Evolutionary conservation across 148 eudicot genomes (phyloP), one percentile per base, ranked within the genome.

Genomic region (Bassia scoparia): DNA sequence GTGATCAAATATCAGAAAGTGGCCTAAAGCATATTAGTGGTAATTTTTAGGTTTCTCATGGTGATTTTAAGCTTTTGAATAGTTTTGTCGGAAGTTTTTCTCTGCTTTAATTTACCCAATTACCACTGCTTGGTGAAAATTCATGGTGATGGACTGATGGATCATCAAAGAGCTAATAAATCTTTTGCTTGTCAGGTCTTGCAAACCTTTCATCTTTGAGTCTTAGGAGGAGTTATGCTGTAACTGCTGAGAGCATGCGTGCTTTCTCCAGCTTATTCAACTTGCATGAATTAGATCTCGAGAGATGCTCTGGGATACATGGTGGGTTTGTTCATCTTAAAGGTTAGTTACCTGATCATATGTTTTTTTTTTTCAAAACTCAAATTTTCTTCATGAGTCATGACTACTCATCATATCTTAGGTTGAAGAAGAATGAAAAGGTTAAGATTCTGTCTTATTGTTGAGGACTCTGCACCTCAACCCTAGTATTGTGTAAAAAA

Each of bases 301-400:
- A 92, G 79, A 89, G 92, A 78, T 92, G 97, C 74, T 76, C 90
- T 26, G 85, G 80, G 37, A 84, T 89, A 69, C 87, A 86, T 78
- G 97, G 97, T 54, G 97, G 92, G 46, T 86, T 92, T 81, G 83
- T 80, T 83, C 87, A 92, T 82, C 84, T 92, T 61, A 86, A 77
- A 87, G 95, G 97, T 92, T 67, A 54, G 77, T 75, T 74, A 8
- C 24, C 9, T 31, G 14, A n/a, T 46, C 17, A 38, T 38, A 46
- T 54, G 20, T 69, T 33, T 13, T 38, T 2, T 26, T 2, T 43
- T 21, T 43, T 21, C 5, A 1, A 24, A 43, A 41, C 8, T 66
- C 46, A 10, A 37, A 11, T 26, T 27, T 12, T 66, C 33, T 26
- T 66, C 33, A 66, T 43, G n/a, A n/a, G 69, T 26, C 14, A 7